Base-by-base conservation (phyloP, 225 moss, liverwort and hornwort genomes). In the Bryum argenteum region DNA sequence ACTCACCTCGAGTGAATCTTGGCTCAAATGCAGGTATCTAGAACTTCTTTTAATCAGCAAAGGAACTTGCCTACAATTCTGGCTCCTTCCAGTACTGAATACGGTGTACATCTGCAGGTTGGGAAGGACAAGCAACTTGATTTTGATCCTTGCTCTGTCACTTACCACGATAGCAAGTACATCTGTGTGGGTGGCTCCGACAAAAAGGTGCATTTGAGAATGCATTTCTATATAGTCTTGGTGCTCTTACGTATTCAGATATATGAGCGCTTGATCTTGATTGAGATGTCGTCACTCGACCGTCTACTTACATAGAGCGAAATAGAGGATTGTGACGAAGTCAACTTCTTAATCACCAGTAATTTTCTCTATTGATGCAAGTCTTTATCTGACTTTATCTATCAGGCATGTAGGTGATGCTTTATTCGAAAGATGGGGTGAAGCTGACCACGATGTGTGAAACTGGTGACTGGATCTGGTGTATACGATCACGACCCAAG, bases 381-480 rank as follows among this genome's bases (percentile, higher is more conserved):
- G 1, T n/a, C 55, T 23, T 33, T 33, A 61, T 52, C 56, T 82
- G 33, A 82, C 26, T 48, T 53, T 63, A 66, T 38, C 38, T 19
- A 76, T 79, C 48, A 82, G 69, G 71, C 63, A 52, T 78, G 70
- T 82, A 98, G 97, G 92, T 98, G 58, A 67, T 94, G 67, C 88
- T 98, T 14, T 98, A 87, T 71, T 98, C 97, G 65, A 91, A 88
- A 78, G 82, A 88, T 69, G 97, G 97, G 33, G 74, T 94, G 61
- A 92, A 88, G 63, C 85, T 98, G 21, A 91, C 91, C 28, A 92
- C 90, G 17, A 80, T 98, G 62, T 94, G 91, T 78, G 97, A 98
- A 78, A 91, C 91, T 33, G 77, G 88, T 10, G 97, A 92, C 67
- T 98, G 97, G 97, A 85, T 94, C 26, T 98, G 97, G 97, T 74